These are phyloP conservation scores for Polygonum maritimum DNA, from an alignment of 148 eudicot genomes.

Conservation along the genomic window DNA sequence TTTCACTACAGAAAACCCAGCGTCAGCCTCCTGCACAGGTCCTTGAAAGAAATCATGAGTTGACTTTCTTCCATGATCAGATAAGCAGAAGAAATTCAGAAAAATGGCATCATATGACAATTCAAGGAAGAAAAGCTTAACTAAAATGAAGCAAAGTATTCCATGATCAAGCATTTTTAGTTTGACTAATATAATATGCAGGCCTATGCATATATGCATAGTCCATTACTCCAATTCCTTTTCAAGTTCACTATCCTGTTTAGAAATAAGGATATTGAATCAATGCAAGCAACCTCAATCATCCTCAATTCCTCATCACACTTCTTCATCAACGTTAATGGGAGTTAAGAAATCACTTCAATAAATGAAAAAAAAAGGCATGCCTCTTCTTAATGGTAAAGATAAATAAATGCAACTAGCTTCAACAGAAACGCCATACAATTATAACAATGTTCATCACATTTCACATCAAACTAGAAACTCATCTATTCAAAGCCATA, in stretches of 20 bases:
- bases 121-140: not conserved
- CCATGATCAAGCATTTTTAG: not conserved
- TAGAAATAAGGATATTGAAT: not conserved
- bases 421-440: no score
- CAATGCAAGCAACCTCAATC: not conserved
- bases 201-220: not conserved
- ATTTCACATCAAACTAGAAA: no score
- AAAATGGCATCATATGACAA: not conserved
- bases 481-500: not conserved
- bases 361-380: not conserved
- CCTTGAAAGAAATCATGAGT: slow-evolving; percentile 4
- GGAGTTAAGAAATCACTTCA: not conserved
- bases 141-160: not conserved
- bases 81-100: not conserved
- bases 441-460: no score
- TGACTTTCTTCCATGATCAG: not conserved
- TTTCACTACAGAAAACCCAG: slow-evolving; percentile 5
- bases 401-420: not conserved
- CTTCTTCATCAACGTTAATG: not conserved
- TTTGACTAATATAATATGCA: not conserved
- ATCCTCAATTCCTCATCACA: not conserved
- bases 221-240: not conserved
- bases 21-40: slow-evolving; percentile 13
- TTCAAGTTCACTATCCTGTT: not conserved
- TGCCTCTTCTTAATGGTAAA: not conserved